Percentiles rank a stretch among this genome's conserved stretches.
Evolutionary conservation across 768 basidiomycete species (phyloP).

Genomic region (Dioszegia aurantiaca): DNA sequence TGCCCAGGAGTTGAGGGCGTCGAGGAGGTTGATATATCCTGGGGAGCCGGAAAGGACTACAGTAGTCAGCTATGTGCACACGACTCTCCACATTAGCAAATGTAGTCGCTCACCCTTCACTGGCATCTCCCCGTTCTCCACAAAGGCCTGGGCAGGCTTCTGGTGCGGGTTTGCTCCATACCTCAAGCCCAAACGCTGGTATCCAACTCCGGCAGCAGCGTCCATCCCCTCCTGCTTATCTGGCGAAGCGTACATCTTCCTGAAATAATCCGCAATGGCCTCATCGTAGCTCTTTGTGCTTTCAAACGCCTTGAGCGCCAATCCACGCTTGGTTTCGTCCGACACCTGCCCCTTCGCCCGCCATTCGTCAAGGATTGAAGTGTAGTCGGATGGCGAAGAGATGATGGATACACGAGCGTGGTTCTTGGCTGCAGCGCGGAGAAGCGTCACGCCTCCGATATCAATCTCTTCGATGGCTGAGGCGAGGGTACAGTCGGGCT

Average conservation of each 20-base stretch:
- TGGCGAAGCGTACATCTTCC: conserved; percentile 88
- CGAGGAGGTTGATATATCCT: conserved; percentile 96
- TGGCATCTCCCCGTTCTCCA: conserved; percentile 79
- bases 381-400: conserved; percentile 65
- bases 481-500: conserved; percentile 79
- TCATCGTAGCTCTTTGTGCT: conserved; percentile 92
- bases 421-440: conserved; percentile 97
- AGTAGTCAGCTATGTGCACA: conserved; percentile 7
- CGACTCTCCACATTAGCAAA: neutral
- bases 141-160: conserved; percentile 95
- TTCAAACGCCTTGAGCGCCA: conserved; percentile 96
- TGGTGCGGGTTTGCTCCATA: conserved; percentile 99
- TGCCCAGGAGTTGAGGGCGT: conserved; percentile 94
- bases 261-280: conserved; percentile 93
- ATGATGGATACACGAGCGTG: conserved; percentile 83
- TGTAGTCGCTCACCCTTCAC: conserved; percentile 69
- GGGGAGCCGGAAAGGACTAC: conserved; percentile 87
- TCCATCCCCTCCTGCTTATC: conserved; percentile 61
- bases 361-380: conserved; percentile 74
- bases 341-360: conserved; percentile 69
- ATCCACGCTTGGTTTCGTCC: conserved; percentile 66
- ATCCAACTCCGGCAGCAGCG: conserved; percentile 59
- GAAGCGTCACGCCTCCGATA: conserved; percentile 95
- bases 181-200: conserved; percentile 80
- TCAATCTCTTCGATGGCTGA: conserved; percentile 97